Conservation (phyloP, 768 basidiomycete genomes). For the Psilocybe azurescens region DNA sequence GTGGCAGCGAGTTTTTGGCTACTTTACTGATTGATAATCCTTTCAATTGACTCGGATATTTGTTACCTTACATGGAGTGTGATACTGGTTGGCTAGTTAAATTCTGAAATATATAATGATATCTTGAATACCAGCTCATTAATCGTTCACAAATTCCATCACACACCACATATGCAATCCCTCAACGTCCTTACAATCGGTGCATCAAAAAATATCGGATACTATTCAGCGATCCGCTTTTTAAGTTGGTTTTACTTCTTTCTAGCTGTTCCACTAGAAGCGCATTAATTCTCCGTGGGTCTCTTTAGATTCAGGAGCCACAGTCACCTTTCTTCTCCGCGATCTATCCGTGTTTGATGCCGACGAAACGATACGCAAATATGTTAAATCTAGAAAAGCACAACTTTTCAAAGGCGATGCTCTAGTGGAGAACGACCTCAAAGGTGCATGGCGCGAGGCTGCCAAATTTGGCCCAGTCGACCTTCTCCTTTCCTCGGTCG, state of each 20-base stretch:
- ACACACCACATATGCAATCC: constrained; percentile 1
- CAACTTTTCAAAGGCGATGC: constrained; percentile 67
- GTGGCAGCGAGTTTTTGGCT: too few species aligned
- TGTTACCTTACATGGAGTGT: too few species aligned
- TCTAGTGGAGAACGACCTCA: constrained; percentile 53
- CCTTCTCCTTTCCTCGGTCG: constrained; percentile 64
- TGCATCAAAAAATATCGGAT: constrained; percentile 63
- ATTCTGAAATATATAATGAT: too few species aligned
- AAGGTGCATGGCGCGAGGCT: constrained; percentile 55
- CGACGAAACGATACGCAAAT: constrained; percentile 56
- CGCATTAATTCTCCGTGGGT: neutral
- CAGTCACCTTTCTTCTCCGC: constrained; percentile 69
- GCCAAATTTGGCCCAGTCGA: constrained; percentile 48
- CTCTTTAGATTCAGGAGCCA: constrained; percentile 56
- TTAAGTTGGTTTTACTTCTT: constrained; percentile 40
- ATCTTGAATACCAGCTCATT: too few species aligned
- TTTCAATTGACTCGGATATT: too few species aligned
- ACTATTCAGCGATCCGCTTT: constrained; percentile 49
- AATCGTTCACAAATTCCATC: too few species aligned
- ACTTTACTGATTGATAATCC: too few species aligned
- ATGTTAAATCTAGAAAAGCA: constrained; percentile 56
- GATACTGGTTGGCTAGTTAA: too few species aligned
- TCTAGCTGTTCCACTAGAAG: neutral
- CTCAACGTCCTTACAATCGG: constrained; percentile 52
- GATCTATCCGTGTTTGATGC: constrained; percentile 56